These are phyloP conservation scores for Gossypium lobatum DNA, from an alignment of 441 rosid genomes.

Conservation along the genomic window DNA sequence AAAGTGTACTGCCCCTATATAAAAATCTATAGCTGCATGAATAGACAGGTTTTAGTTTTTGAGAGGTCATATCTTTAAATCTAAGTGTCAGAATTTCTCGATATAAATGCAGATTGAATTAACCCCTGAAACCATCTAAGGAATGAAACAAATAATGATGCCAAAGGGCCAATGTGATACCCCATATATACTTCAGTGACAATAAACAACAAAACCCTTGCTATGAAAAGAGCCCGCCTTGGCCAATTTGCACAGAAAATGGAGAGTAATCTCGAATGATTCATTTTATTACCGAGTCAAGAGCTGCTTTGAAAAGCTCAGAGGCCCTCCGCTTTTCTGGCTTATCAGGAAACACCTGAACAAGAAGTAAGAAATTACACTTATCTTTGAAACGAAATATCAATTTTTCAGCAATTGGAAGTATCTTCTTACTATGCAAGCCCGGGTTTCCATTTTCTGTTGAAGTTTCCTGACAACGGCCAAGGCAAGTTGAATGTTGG, in stretches of 20 bases:
- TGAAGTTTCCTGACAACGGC: constrained; percentile 70
- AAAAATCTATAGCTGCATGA: background rate
- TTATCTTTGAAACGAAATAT: background rate
- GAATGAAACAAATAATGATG: background rate
- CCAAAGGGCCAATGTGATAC: background rate
- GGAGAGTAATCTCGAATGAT: background rate
- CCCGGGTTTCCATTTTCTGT: constrained; percentile 62
- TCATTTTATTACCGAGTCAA: constrained; percentile 58
- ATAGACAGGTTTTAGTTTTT: constrained; percentile 4
- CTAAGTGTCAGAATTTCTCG: background rate
- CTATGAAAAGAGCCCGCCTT: background rate
- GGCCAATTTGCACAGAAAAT: background rate
- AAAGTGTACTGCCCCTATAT: background rate
- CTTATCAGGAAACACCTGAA: constrained; percentile 86
- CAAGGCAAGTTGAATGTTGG: constrained; percentile 84
- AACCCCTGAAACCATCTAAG: background rate
- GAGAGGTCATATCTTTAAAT: background rate
- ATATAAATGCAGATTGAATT: background rate
- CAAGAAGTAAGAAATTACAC: constrained; percentile 5
- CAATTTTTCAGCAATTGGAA: background rate
- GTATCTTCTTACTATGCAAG: constrained; percentile 62
- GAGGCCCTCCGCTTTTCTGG: constrained; percentile 87
- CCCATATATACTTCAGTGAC: background rate
- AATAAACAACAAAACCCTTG: background rate
- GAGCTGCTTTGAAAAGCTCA: constrained; percentile 60